phyloP scores from a whole-genome alignment of 305 asterid species.

The Ilex paraguariensis region DNA sequence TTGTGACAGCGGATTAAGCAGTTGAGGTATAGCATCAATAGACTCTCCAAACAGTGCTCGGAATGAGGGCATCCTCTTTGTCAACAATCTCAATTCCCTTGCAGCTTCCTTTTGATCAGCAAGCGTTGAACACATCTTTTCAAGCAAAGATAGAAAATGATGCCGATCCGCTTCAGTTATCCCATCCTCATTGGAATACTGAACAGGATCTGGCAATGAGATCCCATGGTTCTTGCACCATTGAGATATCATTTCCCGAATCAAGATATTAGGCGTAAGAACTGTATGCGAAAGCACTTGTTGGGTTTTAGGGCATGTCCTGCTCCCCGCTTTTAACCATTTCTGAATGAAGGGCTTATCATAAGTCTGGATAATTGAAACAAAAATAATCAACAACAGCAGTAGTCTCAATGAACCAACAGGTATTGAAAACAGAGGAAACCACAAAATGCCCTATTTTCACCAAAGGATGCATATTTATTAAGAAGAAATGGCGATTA shows the following conservation, averaged over 20 bases:
- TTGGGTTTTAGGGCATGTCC: constrained; percentile 42
- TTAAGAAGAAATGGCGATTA: neutral
- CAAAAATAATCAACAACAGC: neutral
- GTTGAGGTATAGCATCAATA: constrained; percentile 33
- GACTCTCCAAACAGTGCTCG: constrained; percentile 44
- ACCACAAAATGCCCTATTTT: too few relatives aligned
- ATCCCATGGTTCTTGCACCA: constrained; percentile 41
- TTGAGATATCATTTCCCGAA: constrained; percentile 36
- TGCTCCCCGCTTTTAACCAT: constrained; percentile 42
- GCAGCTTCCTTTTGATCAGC: constrained; percentile 44
- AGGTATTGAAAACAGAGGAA: neutral
- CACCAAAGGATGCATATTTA: neutral
- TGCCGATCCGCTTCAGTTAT: constrained; percentile 33
- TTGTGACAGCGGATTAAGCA: constrained; percentile 31
- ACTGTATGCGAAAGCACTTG: constrained; percentile 39
- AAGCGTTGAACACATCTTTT: constrained; percentile 27
- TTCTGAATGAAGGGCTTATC: constrained; percentile 41
- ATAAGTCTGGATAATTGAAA: constrained; percentile 36
- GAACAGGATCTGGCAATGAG: constrained; percentile 25
- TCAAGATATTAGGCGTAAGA: constrained; percentile 41
- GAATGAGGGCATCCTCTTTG: constrained; percentile 42
- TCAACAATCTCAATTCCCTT: constrained; percentile 33
- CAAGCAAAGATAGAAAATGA: constrained; percentile 28
- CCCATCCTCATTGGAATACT: constrained; percentile 32
- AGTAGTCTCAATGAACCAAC: neutral